phyloP scores from a whole-genome alignment of 805 yeast genomes.

The Ogataea wickerhamii region DNA sequence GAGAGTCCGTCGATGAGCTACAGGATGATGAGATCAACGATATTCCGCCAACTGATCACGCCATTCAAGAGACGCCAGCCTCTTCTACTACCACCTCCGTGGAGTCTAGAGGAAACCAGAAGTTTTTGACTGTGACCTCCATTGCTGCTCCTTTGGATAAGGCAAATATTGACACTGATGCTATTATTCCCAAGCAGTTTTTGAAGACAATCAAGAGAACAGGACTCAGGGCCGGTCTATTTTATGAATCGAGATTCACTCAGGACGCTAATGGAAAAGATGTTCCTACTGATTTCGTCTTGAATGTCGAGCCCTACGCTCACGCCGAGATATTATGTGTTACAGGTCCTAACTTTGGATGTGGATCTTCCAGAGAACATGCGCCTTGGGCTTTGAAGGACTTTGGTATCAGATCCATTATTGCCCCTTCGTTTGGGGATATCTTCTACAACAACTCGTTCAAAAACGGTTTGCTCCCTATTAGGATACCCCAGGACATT shows the following conservation, averaged over 20 bases:
- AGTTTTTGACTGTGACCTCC: slow-evolving; percentile 73
- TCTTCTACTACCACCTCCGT: slow-evolving; percentile 30
- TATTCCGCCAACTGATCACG: slow-evolving; percentile 52
- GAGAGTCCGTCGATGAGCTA: slow-evolving; percentile 46
- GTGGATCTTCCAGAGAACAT: slow-evolving; percentile 99
- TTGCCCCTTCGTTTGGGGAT: slow-evolving; percentile 98
- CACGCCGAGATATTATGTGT: slow-evolving; percentile 80
- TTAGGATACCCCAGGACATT: slow-evolving; percentile 77
- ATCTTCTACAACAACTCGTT: slow-evolving; percentile 96
- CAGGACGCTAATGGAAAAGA: slow-evolving; percentile 69
- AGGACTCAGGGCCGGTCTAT: slow-evolving; percentile 82
- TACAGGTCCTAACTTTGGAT: slow-evolving; percentile 96
- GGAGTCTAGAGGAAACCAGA: slow-evolving; percentile 59
- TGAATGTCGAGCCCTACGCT: slow-evolving; percentile 82
- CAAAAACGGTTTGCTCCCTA: slow-evolving; percentile 93
- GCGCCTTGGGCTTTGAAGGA: slow-evolving; percentile 99
- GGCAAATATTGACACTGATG: slow-evolving; percentile 97
- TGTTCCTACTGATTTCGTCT: slow-evolving; percentile 81
- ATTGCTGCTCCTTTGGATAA: slow-evolving; percentile 91
- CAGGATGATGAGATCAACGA: slow-evolving; percentile 57
- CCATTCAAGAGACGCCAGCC: slow-evolving; percentile 34
- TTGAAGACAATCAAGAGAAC: slow-evolving; percentile 97
- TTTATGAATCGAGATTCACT: slow-evolving; percentile 83
- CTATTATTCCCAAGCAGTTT: slow-evolving; percentile 97
- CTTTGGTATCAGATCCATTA: slow-evolving; percentile 92